Conservation (phyloP, 441 rosid genomes). For the Gossypium gossypioides region DNA sequence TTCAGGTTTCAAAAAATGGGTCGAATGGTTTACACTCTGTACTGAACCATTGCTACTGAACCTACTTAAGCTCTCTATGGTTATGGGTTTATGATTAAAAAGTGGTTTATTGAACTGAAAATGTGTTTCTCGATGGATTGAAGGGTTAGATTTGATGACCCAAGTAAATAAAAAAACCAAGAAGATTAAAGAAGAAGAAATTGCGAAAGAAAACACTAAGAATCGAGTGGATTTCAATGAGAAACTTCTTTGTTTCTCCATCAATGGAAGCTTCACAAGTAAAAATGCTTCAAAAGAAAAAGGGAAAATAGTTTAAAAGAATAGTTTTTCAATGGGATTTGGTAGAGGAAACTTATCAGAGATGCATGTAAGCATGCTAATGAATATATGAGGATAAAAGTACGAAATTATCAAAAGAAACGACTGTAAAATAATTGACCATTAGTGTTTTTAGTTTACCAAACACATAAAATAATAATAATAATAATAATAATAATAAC, state of each 20-base stretch:
- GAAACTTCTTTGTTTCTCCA: conserved; percentile 82
- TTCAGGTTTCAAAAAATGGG: conserved; percentile 20
- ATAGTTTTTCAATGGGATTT: background rate
- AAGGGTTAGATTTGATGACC: conserved; percentile 43
- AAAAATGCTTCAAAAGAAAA: background rate
- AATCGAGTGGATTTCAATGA: conserved; percentile 48
- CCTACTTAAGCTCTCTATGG: conserved; percentile 19
- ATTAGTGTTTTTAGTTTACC: background rate
- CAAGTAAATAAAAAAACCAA: conserved; percentile 45
- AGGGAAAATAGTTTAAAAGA: background rate
- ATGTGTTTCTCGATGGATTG: conserved; percentile 26
- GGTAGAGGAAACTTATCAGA: background rate
- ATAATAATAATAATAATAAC: no score
- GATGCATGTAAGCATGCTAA: background rate
- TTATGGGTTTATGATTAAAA: conserved; percentile 14
- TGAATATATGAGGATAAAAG: background rate
- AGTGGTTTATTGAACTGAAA: conserved; percentile 34
- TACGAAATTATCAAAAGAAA: background rate
- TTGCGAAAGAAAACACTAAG: conserved; percentile 35
- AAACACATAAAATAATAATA: no score
- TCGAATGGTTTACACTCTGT: conserved; percentile 17
- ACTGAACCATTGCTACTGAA: conserved; percentile 22
- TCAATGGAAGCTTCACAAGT: conserved; percentile 12
- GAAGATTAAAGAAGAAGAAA: conserved; percentile 50
- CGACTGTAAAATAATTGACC: background rate